These are phyloP conservation scores for Carpinus viminea DNA, from an alignment of 306 rosid species.

Conservation along the genomic window DNA sequence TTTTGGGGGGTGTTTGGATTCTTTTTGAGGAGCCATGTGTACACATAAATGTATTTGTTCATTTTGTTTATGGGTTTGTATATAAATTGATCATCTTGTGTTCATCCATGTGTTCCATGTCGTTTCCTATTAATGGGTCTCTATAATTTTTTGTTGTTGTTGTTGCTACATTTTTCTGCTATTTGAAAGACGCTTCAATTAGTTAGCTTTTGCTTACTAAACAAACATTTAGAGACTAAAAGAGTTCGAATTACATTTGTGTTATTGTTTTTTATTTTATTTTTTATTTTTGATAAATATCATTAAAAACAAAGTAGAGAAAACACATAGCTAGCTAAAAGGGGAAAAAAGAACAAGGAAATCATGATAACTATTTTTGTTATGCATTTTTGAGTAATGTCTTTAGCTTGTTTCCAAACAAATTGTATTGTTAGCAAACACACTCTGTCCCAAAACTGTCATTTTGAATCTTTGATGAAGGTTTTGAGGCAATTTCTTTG, in stretches of 20 bases:
- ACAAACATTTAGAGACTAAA: background rate
- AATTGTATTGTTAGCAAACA: constrained; percentile 49
- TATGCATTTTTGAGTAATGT: background rate
- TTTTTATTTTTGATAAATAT: too few relatives aligned
- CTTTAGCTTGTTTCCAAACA: too few relatives aligned
- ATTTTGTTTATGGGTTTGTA: background rate
- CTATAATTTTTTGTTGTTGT: background rate
- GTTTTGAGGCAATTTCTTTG: constrained; percentile 88
- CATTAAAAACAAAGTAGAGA: too few relatives aligned
- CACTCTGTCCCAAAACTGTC: constrained; percentile 77
- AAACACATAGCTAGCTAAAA: too few relatives aligned
- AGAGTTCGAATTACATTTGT: background rate
- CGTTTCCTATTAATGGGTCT: background rate
- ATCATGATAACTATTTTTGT: too few relatives aligned
- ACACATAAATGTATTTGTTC: background rate
- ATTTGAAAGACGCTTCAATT: background rate
- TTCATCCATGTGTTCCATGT: background rate
- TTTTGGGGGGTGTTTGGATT: background rate
- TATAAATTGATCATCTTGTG: background rate
- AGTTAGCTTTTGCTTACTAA: background rate
- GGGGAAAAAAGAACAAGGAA: too few relatives aligned
- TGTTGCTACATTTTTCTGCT: background rate
- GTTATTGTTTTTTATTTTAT: too few relatives aligned
- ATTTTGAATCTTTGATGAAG: constrained; percentile 15
- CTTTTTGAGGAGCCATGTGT: background rate